A percentile compares a stretch with the other conserved stretches of the same genome.
Evolutionary conservation across 2,329 filamentous ascomycete genomes (phyloP).

Genomic region (Rhinocladiella mackenziei): DNA sequence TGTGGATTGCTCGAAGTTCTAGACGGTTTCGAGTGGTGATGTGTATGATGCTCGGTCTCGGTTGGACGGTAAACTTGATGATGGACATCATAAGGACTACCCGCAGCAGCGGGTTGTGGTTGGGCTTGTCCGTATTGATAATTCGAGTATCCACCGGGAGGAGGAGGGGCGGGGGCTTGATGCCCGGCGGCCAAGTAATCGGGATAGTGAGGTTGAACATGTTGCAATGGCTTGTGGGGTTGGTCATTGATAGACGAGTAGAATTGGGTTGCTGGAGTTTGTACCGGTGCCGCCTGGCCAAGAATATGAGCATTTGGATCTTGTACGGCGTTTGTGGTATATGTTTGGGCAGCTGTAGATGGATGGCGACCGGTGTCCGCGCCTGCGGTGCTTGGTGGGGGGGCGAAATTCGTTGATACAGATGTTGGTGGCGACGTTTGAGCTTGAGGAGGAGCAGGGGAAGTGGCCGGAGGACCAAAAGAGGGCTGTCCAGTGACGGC

Average conservation of each 20-base stretch:
- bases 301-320: slow-evolving; percentile 23
- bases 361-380: slow-evolving; percentile 10
- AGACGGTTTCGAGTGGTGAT: slow-evolving; percentile 33
- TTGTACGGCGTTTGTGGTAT: slow-evolving; percentile 13
- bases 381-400: slow-evolving; percentile 13
- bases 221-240: slow-evolving; percentile 31
- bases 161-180: slow-evolving; percentile 15
- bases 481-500: slow-evolving; percentile 16
- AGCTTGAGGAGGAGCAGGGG: slow-evolving; percentile 19
- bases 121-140: slow-evolving; percentile 40
- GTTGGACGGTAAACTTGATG: slow-evolving; percentile 46
- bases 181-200: slow-evolving; percentile 31
- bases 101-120: slow-evolving; percentile 24
- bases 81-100: slow-evolving; percentile 42
- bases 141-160: slow-evolving; percentile 38
- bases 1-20: slow-evolving; percentile 25
- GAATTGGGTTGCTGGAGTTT: slow-evolving; percentile 32
- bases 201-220: slow-evolving; percentile 34
- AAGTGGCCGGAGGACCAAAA: slow-evolving; percentile 20
- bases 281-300: slow-evolving; percentile 18
- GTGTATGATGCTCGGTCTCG: slow-evolving; percentile 38
- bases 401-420: slow-evolving; percentile 12
- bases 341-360: slow-evolving; percentile 21
- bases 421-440: slow-evolving; percentile 22
- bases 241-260: slow-evolving; percentile 27